Evolutionary conservation across 805 yeast species (phyloP).

Genomic region (Candida manassasensis): DNA sequence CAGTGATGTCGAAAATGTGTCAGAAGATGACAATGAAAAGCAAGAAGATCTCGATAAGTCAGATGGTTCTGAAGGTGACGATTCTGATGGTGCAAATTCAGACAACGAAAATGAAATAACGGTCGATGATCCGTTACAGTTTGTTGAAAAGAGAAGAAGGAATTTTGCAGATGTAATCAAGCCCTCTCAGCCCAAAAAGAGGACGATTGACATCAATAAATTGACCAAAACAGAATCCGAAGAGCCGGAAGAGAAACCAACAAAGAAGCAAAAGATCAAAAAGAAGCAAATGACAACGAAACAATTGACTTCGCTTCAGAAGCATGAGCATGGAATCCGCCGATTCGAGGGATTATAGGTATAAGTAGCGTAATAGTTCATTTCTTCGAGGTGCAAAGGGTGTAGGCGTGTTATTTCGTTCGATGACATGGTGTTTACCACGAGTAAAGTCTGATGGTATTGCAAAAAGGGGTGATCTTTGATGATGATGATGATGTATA

Average conservation of each 20-base stretch:
- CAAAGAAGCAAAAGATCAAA: constrained; percentile 31
- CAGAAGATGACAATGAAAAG: not conserved
- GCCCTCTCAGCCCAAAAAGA: constrained; percentile 13
- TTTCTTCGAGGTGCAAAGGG: no score
- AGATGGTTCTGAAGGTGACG: constrained; percentile 12
- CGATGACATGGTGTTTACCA: no score
- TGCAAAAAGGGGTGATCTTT: no score
- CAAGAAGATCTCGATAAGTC: constrained; percentile 6
- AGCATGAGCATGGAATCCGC: constrained; percentile 60
- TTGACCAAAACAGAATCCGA: constrained; percentile 9
- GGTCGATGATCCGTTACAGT: constrained; percentile 5
- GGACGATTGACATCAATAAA: constrained; percentile 18
- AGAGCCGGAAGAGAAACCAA: constrained; percentile 12
- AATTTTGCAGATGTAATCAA: constrained; percentile 7
- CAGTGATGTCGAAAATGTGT: constrained; percentile 8
- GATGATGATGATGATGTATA: no score
- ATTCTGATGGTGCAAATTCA: constrained; percentile 12
- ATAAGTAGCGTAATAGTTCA: no score
- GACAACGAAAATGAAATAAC: constrained; percentile 8
- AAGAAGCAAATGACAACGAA: constrained; percentile 34
- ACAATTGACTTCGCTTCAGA: constrained; percentile 44
- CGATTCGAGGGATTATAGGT: constrained; percentile 59
- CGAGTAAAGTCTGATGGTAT: no score
- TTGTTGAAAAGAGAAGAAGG: constrained; percentile 5
- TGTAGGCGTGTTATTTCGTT: no score